Conservation (phyloP, 768 basidiomycete species). For the Suillus tomentosus region DNA sequence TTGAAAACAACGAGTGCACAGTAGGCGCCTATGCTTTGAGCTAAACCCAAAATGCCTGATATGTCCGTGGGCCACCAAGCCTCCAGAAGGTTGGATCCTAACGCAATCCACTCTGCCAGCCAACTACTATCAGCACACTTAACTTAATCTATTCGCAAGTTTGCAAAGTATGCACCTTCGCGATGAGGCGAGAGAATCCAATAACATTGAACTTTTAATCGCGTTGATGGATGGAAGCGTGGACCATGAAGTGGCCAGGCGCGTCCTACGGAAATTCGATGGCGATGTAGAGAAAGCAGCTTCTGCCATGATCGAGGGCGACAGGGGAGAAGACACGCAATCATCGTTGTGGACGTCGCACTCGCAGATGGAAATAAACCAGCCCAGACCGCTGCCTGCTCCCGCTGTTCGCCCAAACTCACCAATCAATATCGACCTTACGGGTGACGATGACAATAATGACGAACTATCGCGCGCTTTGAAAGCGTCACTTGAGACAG, state of each 20-base stretch:
- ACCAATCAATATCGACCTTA: constrained; percentile 56
- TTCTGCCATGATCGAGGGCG: constrained; percentile 54
- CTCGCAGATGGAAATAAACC: constrained; percentile 18
- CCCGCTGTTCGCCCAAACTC: constrained; percentile 27
- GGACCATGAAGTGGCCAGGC: constrained; percentile 49
- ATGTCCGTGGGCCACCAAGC: background rate
- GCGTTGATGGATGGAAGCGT: constrained; percentile 42
- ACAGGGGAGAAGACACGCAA: constrained; percentile 40
- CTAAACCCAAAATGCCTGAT: background rate
- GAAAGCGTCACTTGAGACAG: constrained; percentile 51
- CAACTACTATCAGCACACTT: background rate
- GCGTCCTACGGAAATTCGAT: constrained; percentile 61
- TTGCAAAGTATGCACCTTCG: constrained; percentile 5
- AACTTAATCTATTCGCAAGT: background rate
- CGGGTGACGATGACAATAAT: constrained; percentile 53
- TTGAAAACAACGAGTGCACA: background rate
- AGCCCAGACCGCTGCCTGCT: constrained; percentile 11
- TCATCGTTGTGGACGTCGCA: constrained; percentile 15
- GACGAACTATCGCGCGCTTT: constrained; percentile 51
- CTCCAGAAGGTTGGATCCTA: background rate
- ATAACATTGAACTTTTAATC: constrained; percentile 35
- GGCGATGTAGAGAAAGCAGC: constrained; percentile 60
- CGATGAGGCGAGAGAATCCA: constrained; percentile 32
- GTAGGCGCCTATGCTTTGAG: background rate
- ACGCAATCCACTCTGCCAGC: background rate